Base-by-base conservation (phyloP, 1,284 basidiomycete species). In the Cryptococcus hybrid region DNA sequence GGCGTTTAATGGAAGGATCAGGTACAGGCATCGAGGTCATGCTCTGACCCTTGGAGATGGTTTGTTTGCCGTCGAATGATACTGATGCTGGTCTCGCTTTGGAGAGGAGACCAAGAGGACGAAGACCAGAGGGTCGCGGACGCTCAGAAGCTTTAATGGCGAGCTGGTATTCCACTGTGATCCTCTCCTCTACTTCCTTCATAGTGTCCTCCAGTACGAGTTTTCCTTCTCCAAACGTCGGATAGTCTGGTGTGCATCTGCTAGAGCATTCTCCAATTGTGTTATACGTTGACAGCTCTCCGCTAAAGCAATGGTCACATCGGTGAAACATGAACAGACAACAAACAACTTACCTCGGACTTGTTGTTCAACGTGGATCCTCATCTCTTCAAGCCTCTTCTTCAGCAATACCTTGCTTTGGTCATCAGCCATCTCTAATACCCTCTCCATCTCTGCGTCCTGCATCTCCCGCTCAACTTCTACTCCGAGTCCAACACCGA, bases 151-250 rank as follows among this genome's bases (percentile, higher is more conserved):
- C 13, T 7, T 42, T 15, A 11, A 51, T 15, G 38, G 36, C 8
- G 37, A 40, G 36, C 34, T 34, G 47, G 18, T 47, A 47, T 36
- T 42, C 50, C 12, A 38, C 39, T 9, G n/a, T 12, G 8, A 51
- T n/a, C 8, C 50, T 36, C 50, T 51, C 50, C 18, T 40, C 50
- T 7, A 42, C 50, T 38, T 51, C 50, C 12, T 30, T 51, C 50
- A 51, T 40, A 36, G 38, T 38, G 3, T 51, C 50, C 37, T 51
- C 50, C 50, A 51, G 38, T 5, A 8, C 11, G 11, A 18, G 6
- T 24, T 51, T 18, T 51, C 50, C 34, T 40, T 39, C 9, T 15
- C n/a, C n/a, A 51, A 36, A 15, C n/a, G n/a, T 15, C 5, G 18
- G 37, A 51, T 51, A n/a, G n/a, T 42, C 39, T 39, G n/a, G 3